phyloP scores from a whole-genome alignment of 78 protist species.

The Monocercomonoides exilis region DNA sequence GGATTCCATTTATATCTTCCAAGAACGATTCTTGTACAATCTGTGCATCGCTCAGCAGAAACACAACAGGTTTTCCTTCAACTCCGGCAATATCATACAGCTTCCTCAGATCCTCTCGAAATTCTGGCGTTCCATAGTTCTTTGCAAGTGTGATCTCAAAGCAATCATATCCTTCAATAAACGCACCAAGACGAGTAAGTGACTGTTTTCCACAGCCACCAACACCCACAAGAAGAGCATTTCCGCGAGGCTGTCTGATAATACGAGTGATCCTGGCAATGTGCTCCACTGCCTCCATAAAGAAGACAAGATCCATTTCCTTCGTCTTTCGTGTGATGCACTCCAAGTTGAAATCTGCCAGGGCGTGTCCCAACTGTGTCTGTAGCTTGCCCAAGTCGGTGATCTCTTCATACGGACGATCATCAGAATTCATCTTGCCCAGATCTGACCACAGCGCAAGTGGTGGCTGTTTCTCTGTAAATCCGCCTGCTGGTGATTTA shows the following conservation, averaged over 20 bases:
- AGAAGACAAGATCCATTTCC: constrained; percentile 51
- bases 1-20: constrained; percentile 64
- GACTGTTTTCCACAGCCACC: constrained; percentile 56
- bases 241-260: constrained; percentile 44
- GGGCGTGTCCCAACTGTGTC: neutral
- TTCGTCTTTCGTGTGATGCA: neutral
- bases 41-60: constrained; percentile 60
- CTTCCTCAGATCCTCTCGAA: constrained; percentile 53
- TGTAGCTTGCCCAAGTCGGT: neutral
- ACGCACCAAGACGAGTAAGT: constrained; percentile 43
- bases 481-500: too few relatives aligned
- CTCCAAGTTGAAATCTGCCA: constrained; percentile 1
- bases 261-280: constrained; percentile 37
- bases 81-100: constrained; percentile 45
- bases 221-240: constrained; percentile 51
- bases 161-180: constrained; percentile 27
- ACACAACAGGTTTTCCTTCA: constrained; percentile 32
- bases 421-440: neutral
- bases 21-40: constrained; percentile 58
- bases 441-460: neutral
- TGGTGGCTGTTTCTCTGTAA: neutral
- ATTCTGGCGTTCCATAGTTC: constrained; percentile 49
- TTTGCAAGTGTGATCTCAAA: constrained; percentile 39
- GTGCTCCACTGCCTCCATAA: constrained; percentile 42
- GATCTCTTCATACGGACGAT: neutral